These are phyloP conservation scores for Cercophora scortea DNA, from an alignment of 495 filamentous ascomycete species.

Conservation along the genomic window DNA sequence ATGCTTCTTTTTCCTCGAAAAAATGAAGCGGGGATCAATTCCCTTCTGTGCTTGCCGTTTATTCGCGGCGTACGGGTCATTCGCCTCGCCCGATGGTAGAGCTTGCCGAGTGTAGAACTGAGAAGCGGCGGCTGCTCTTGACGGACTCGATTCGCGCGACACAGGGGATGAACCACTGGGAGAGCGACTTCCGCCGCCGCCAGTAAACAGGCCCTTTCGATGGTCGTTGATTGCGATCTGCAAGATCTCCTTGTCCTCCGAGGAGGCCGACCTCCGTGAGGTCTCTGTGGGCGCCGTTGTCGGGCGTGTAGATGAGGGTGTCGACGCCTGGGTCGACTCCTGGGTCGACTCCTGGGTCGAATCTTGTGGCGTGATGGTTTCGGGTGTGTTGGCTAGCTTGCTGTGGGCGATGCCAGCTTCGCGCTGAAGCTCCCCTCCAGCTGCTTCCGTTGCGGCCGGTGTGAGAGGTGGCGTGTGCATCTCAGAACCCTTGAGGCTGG, in stretches of 20 bases:
- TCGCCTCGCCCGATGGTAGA: constrained; percentile 70
- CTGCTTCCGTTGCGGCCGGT: constrained; percentile 58
- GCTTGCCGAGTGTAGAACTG: constrained; percentile 59
- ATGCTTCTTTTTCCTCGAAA: constrained; percentile 48
- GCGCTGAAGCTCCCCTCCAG: constrained; percentile 21
- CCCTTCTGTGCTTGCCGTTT: constrained; percentile 64
- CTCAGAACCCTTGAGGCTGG: constrained; percentile 42
- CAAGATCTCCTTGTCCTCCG: constrained; percentile 29
- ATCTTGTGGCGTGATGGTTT: constrained; percentile 53
- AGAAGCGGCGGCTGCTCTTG: constrained; percentile 47
- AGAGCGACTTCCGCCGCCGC: constrained; percentile 58
- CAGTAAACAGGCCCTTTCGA: constrained; percentile 61
- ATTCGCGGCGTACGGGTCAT: constrained; percentile 83
- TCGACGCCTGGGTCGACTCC: constrained; percentile 19
- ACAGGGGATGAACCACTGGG: constrained; percentile 55
- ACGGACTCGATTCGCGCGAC: constrained; percentile 58
- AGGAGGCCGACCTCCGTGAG: constrained; percentile 31
- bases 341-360: constrained; percentile 37
- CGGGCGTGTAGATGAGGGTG: constrained; percentile 9
- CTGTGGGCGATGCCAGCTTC: constrained; percentile 21
- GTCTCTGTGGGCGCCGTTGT: constrained; percentile 8
- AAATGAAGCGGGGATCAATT: constrained; percentile 82
- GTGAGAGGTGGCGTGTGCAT: constrained; percentile 88
- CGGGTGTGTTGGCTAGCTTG: constrained; percentile 35
- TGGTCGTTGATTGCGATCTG: constrained; percentile 32